Evolutionary conservation across 495 filamentous ascomycete species (phyloP), one percentile per base, ranked within the genome.

Genomic region (Friedmanniomyces endolithicus): DNA sequence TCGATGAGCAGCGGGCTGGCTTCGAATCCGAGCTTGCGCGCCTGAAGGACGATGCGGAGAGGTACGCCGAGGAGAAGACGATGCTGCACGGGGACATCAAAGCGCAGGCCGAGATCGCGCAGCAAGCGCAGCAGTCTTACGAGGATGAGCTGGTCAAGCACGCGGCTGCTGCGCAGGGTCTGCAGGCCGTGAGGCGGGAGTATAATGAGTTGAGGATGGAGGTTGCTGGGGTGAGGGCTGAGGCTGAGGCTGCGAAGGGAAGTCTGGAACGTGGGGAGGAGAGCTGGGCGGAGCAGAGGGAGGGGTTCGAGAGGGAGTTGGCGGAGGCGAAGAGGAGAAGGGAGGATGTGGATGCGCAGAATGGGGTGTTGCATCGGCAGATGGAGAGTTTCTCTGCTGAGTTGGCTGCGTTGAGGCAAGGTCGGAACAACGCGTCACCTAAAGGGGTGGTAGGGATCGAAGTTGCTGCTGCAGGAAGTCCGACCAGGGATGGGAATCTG

Each of bases 91-190:
- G 90, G 52, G 90, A 97, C 62, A 73, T 97, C 19, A 88, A 90
- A 50, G 85, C 86, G 0, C 94, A 99, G 69, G 89, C 90, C 22
- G 83, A 88, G 23, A 99, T 99, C 65, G 86, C 94, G 2, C 79
- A 87, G 51, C 86, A 86, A 64, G 89, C 92, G 7, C 94, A 97
- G 66, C 83, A 94, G 59, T 88, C 90, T 57, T 99, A 99, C 62
- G 94, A 99, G 66, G 80, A 77, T 49, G 94, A 97, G 62, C 76
- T 97, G 1, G 79, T 95, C 62, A 94, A 90, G 67, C 94, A 99
- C 65, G 90, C 88, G 2, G 88, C 95, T 56, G 90, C 94, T 16
- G 87, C 90, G 1, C 87, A 88, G 69, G 75, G 79, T 19, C 69
- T 97, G 23, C 87, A 94, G 55, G 75, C 74, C 39, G 71, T 94